A percentile compares a stretch with the other conserved stretches of the same genome.
phyloP scores from a whole-genome alignment of 2,329 filamentous ascomycete species.

The Pleomassaria siparia region DNA sequence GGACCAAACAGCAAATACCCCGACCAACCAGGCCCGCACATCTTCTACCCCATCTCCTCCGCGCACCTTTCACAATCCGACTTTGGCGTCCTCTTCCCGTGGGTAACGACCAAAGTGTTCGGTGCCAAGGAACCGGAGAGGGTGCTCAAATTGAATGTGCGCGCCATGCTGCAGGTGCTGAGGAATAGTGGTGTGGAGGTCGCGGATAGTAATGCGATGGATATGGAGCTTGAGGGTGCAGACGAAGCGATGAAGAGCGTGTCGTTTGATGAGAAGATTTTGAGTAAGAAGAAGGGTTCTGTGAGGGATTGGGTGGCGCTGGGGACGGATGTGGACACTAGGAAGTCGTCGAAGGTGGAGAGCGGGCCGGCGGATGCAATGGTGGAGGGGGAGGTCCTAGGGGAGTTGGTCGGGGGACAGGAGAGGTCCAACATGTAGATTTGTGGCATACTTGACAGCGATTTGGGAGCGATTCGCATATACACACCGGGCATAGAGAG shows the following conservation, averaged over 20 bases:
- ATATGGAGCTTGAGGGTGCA: conserved; percentile 41
- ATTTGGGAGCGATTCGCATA: no score
- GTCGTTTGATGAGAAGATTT: conserved; percentile 34
- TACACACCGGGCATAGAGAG: no score
- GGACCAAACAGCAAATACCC: conserved; percentile 45
- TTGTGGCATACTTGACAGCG: no score
- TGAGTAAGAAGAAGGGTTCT: conserved; percentile 25
- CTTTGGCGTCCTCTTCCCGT: conserved; percentile 80
- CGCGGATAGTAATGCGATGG: conserved; percentile 42
- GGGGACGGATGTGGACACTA: conserved; percentile 13
- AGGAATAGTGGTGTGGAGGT: conserved; percentile 47
- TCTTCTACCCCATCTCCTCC: conserved; percentile 74
- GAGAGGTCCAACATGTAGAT: conserved; percentile 8
- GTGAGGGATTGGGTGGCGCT: conserved; percentile 42
- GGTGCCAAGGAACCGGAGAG: conserved; percentile 69
- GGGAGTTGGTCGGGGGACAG: conserved; percentile 28
- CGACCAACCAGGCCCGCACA: conserved; percentile 55
- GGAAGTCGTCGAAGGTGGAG: conserved; percentile 7
- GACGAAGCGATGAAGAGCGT: conserved; percentile 9
- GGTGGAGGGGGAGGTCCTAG: conserved; percentile 40
- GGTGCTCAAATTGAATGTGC: conserved; percentile 79
- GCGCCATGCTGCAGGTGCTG: conserved; percentile 77
- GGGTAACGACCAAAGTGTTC: conserved; percentile 55
- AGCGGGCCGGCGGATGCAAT: conserved; percentile 28
- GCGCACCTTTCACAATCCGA: conserved; percentile 83